Base-by-base conservation (phyloP, 2,329 filamentous ascomycete species). In the Stagonosporopsis rhizophila region DNA sequence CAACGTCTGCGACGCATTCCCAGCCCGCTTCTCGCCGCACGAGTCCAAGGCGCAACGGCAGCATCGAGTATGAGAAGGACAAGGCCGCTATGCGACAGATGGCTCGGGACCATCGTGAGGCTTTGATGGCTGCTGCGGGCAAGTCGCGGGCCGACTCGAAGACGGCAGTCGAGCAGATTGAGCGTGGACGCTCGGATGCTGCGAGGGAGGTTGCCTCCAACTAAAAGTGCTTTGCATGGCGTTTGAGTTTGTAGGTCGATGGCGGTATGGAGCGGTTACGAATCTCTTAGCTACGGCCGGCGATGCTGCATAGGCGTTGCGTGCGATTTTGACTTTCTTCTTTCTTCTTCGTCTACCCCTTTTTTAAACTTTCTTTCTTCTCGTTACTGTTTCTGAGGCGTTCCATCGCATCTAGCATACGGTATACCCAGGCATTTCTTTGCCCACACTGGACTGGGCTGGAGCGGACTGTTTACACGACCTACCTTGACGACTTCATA, bases 31-130 rank as follows among this genome's bases (percentile, higher is more conserved):
- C 66, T 4, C 47, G 71, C 5, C 64, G 67, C 12, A 65, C 46
- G 25, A 74, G 71, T 49, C 68, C 66, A 11, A 66, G 53, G 58
- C 65, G 69, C 32, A 73, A 69, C 47, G 62, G 69, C 17, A 65
- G 68, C 46, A 53, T 73, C 23, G 65, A 67, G n/a, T 62, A 72
- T 11, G 68, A 71, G 41, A 70, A 72, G 34, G 70, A 68, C 15
- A 70, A 67, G 37, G 59, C 62, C 3, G 64, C 63, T 4, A 52
- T 74, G 48, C 62, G 68, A 22, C 62, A 60, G 30, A 57, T 73
- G 58, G 70, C 70, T 8, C 57, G 61, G 8, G 66, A 72, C 38
- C 71, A 70, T n/a, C 62, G 69, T 17, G 68, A 67, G 25, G 68
- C 67, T 20, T 58, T 65, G 3, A 30, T 47, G n/a, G 59, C 58